A percentile compares a stretch with the other conserved stretches of the same genome.
phyloP scores from a whole-genome alignment of 768 basidiomycete genomes.

The Rhodotorula sphaerocarpa region DNA sequence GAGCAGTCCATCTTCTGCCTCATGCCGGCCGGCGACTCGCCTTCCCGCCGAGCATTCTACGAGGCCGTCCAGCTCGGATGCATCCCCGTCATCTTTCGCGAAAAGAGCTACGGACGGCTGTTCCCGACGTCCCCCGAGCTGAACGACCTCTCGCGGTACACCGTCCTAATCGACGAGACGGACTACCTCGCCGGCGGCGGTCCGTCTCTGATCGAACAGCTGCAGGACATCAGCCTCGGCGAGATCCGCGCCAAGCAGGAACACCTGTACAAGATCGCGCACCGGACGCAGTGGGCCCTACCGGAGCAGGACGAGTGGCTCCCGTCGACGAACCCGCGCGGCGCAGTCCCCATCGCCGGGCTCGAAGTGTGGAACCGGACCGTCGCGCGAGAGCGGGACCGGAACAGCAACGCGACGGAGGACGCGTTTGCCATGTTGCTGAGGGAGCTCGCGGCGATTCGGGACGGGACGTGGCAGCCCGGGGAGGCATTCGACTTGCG shows the following conservation, averaged over 20 bases:
- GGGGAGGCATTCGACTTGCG: constrained; percentile 46
- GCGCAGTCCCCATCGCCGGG: background rate
- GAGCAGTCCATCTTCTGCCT: constrained; percentile 29
- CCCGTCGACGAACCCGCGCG: background rate
- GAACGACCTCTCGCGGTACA: constrained; percentile 30
- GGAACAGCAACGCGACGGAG: background rate
- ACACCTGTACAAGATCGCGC: constrained; percentile 20
- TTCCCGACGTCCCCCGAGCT: constrained; percentile 32
- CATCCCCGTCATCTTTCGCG: constrained; percentile 36
- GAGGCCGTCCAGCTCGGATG: constrained; percentile 33
- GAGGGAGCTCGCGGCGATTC: constrained; percentile 24
- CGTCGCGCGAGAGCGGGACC: background rate
- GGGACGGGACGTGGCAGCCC: constrained; percentile 19
- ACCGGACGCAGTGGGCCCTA: constrained; percentile 20
- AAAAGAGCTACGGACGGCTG: constrained; percentile 26
- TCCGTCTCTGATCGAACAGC: constrained; percentile 18
- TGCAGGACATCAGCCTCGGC: constrained; percentile 10
- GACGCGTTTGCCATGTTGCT: constrained; percentile 30
- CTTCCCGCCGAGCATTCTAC: constrained; percentile 30
- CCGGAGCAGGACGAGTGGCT: constrained; percentile 15
- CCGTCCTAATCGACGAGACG: constrained; percentile 33
- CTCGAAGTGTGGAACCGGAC: constrained; percentile 4
- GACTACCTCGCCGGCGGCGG: constrained; percentile 20
- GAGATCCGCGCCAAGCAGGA: constrained; percentile 20
- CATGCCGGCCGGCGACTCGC: constrained; percentile 32